Evolutionary conservation across 371 early-diverging fungal genomes (phyloP).

Genomic region (Mucor indicus): DNA sequence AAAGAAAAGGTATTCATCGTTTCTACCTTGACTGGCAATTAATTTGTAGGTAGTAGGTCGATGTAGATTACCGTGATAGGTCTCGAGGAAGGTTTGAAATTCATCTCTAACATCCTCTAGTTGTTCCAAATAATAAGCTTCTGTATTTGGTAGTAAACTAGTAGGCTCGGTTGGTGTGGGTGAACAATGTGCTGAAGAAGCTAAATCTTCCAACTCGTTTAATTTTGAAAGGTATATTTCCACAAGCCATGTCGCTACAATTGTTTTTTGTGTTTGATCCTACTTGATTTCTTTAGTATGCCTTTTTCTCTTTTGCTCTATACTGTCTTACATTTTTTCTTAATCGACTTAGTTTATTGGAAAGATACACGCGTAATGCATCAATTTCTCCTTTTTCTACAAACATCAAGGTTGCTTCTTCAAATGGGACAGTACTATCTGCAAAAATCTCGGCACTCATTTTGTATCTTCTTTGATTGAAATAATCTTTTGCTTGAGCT

Average conservation of each 20-base stretch:
- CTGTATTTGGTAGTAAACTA: constrained; percentile 29
- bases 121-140: constrained; percentile 46
- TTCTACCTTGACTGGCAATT: constrained; percentile 80
- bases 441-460: constrained; percentile 87
- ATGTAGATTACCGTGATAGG: constrained; percentile 62
- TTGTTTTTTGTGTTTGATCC: constrained; percentile 81
- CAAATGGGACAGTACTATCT: constrained; percentile 77
- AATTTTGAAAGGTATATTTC: constrained; percentile 80
- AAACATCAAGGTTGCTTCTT: constrained; percentile 84
- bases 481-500: constrained; percentile 85
- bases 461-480: constrained; percentile 67
- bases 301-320: constrained; percentile 63
- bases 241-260: constrained; percentile 86
- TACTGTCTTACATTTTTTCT: constrained; percentile 53
- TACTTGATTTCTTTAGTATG: constrained; percentile 71
- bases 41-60: constrained; percentile 72
- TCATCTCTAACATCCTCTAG: constrained; percentile 59
- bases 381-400: constrained; percentile 71
- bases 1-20: constrained; percentile 73
- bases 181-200: constrained; percentile 47
- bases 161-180: constrained; percentile 2
- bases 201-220: constrained; percentile 66
- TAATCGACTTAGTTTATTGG: constrained; percentile 64
- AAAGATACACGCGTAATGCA: constrained; percentile 75
- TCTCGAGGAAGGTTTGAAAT: constrained; percentile 68